phyloP scores from a whole-genome alignment of 164 flowering plant genomes.

The Aristolochia contorta region DNA sequence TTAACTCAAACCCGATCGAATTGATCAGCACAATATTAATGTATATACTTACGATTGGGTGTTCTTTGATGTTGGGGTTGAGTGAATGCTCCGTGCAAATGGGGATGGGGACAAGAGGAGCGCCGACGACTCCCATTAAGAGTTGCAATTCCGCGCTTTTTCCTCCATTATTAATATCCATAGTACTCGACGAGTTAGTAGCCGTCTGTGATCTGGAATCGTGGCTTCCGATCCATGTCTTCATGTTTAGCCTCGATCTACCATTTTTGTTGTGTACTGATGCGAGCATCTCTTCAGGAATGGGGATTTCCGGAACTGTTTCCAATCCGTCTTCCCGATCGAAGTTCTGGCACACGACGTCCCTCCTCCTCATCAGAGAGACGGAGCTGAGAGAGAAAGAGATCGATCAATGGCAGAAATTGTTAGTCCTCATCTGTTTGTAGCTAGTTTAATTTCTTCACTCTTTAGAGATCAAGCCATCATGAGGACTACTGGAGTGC shows the following conservation, averaged over 20 bases:
- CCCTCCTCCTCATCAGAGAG: constrained; percentile 62
- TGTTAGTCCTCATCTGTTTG: neutral
- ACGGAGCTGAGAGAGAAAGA: neutral
- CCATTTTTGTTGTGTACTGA: constrained; percentile 14
- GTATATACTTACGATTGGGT: constrained; percentile 51
- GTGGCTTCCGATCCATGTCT: constrained; percentile 52
- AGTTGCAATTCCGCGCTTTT: constrained; percentile 60
- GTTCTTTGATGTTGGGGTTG: constrained; percentile 40
- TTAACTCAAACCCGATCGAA: too few species aligned
- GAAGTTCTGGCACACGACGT: constrained; percentile 74
- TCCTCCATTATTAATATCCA: too few species aligned
- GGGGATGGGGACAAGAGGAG: constrained; percentile 76
- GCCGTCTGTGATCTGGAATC: constrained; percentile 21
- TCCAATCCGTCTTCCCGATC: constrained; percentile 78
- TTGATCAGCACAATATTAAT: neutral
- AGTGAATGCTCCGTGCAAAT: constrained; percentile 23
- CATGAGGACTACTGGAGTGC: neutral
- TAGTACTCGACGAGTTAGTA: constrained; percentile 15
- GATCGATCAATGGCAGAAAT: neutral
- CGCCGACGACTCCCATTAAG: constrained; percentile 72
- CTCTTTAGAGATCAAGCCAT: constrained; percentile 8
- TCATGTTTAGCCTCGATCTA: constrained; percentile 55
- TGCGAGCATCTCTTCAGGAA: constrained; percentile 73
- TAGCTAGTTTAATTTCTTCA: neutral
- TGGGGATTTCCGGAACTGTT: constrained; percentile 88